These are phyloP conservation scores for Colletotrichum gigasporum DNA, from an alignment of 2,329 filamentous ascomycete genomes.

Conservation along the genomic window DNA sequence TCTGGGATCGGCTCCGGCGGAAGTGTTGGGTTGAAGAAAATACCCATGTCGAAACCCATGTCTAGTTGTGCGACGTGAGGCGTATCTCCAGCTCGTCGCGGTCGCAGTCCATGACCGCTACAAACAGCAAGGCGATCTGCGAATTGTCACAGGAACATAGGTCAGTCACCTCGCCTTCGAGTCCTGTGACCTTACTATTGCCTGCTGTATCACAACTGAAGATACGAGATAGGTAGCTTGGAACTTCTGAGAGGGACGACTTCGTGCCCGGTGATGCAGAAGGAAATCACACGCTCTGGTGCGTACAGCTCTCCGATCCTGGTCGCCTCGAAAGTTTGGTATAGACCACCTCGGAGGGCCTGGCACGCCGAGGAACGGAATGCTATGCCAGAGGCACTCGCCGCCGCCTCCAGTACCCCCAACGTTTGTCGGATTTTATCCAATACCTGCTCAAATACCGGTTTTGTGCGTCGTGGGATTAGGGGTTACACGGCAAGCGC, in stretches of 20 bases:
- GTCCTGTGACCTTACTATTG: constrained; percentile 24
- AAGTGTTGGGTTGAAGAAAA: neutral
- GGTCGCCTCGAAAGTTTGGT: too few relatives aligned
- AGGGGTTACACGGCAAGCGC: neutral
- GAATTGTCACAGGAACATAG: neutral
- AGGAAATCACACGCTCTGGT: neutral
- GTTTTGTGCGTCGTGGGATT: constrained; percentile 9
- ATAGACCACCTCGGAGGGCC: neutral
- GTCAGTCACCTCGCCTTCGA: neutral
- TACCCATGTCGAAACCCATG: neutral
- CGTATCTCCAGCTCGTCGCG: neutral
- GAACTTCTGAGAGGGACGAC: neutral
- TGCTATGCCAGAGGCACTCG: neutral
- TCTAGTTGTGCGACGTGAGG: constrained; percentile 6
- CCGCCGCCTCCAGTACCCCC: neutral
- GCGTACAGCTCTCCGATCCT: neutral
- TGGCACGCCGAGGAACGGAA: neutral
- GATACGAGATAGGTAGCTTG: constrained; percentile 3
- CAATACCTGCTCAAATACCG: neutral
- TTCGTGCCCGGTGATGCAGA: neutral
- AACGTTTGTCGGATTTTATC: neutral
- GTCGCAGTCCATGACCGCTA: neutral
- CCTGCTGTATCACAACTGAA: constrained; percentile 23
- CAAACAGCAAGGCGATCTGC: neutral
- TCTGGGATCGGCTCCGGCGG: neutral